Evolutionary conservation across 257 asterid species (phyloP).

Genomic region (Cinchona pubescens): DNA sequence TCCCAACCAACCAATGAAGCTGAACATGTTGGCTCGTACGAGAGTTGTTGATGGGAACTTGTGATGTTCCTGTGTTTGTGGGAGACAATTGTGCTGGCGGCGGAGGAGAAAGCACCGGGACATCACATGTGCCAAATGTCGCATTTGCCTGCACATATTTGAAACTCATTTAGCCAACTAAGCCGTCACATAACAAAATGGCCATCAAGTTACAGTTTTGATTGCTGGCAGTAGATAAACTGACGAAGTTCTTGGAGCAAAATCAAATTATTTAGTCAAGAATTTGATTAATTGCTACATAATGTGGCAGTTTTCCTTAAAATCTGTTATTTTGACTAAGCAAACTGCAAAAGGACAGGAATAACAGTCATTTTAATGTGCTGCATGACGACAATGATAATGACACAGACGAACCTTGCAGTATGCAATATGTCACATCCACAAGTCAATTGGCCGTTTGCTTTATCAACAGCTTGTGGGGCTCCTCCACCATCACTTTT

Average conservation of each 20-base stretch:
- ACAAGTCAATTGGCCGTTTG: slow-evolving; percentile 79
- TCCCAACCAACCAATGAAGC: slow-evolving; percentile 38
- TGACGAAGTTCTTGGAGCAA: neutral
- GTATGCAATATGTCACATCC: slow-evolving; percentile 84
- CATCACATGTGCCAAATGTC: slow-evolving; percentile 60
- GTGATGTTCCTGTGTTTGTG: slow-evolving; percentile 2
- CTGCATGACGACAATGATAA: neutral
- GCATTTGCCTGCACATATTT: slow-evolving; percentile 35
- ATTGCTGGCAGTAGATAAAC: no score
- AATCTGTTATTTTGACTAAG: neutral
- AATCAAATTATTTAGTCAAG: neutral
- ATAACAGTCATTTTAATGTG: neutral
- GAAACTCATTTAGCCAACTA: neutral
- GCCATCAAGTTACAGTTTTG: neutral
- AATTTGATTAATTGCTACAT: neutral
- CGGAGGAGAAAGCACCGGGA: slow-evolving; percentile 74
- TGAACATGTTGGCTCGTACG: slow-evolving; percentile 26
- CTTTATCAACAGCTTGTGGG: slow-evolving; percentile 81
- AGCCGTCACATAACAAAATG: neutral
- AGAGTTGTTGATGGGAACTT: slow-evolving; percentile 32
- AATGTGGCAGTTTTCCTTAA: neutral
- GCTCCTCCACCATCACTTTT: slow-evolving; percentile 91
- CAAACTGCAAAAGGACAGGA: neutral
- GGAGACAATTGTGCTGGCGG: slow-evolving; percentile 65
- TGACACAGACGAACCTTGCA: slow-evolving; percentile 54